phyloP scores from a whole-genome alignment of 2,329 filamentous ascomycete species.

The Xylaria polymorpha region DNA sequence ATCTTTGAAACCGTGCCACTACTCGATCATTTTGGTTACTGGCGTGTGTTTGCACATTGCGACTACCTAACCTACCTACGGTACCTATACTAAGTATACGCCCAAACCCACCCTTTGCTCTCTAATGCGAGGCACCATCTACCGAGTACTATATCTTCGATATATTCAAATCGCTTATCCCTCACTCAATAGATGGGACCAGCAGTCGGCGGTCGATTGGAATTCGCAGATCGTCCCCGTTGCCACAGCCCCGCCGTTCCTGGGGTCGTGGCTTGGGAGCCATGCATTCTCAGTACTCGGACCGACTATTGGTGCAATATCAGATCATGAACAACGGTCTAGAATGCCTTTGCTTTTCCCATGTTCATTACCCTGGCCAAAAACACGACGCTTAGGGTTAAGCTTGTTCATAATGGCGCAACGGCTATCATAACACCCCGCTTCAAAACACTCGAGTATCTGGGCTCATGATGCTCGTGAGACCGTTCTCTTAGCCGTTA shows the following conservation, averaged over 20 bases:
- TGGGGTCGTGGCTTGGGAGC: slow-evolving; percentile 19
- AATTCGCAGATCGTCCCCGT: slow-evolving; percentile 5
- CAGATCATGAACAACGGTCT: slow-evolving; percentile 36
- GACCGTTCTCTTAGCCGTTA: slow-evolving; percentile 19
- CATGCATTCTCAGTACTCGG: slow-evolving; percentile 32
- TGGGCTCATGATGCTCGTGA: slow-evolving; percentile 12
- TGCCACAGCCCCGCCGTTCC: slow-evolving; percentile 9
- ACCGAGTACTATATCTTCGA: not conserved
- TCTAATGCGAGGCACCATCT: not conserved
- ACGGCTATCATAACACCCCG: slow-evolving; percentile 28
- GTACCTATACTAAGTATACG: not conserved
- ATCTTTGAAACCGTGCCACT: slow-evolving; percentile 6
- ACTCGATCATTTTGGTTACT: not conserved
- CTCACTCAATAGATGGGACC: slow-evolving; percentile 1
- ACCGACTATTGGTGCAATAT: slow-evolving; percentile 28
- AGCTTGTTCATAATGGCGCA: slow-evolving; percentile 29
- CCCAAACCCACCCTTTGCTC: not conserved
- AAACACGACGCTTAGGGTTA: slow-evolving; percentile 27
- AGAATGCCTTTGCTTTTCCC: slow-evolving; percentile 26
- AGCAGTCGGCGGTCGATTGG: not conserved
- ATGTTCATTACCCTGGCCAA: slow-evolving; percentile 18
- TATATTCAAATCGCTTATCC: not conserved
- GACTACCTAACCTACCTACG: no score
- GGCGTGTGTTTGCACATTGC: not conserved
- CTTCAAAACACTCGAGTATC: slow-evolving; percentile 9